Evolutionary conservation across 2,329 filamentous ascomycete species (phyloP).

Genomic region (Calonectria hongkongensis): DNA sequence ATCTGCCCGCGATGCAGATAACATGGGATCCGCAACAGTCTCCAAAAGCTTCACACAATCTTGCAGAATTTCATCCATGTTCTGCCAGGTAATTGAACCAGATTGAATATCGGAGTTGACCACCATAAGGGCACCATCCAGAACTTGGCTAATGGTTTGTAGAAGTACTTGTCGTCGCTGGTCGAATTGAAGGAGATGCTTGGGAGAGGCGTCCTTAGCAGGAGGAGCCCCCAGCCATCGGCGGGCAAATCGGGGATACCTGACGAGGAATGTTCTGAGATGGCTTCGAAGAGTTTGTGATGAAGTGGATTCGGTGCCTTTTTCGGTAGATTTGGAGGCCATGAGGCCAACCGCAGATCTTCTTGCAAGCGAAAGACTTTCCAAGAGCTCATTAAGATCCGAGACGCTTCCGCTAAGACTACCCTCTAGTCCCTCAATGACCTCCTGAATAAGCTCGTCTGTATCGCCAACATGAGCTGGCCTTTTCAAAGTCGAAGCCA

Average conservation of each 20-base stretch:
- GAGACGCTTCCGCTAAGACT: conserved; percentile 74
- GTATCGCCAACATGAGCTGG: conserved; percentile 60
- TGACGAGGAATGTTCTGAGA: conserved; percentile 74
- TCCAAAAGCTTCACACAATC: conserved; percentile 74
- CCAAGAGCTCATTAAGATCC: conserved; percentile 77
- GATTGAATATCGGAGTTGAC: conserved; percentile 72
- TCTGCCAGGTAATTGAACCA: conserved; percentile 70
- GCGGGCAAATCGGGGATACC: conserved; percentile 76
- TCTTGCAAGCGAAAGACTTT: conserved; percentile 73
- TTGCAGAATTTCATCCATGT: conserved; percentile 73
- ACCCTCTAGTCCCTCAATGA: conserved; percentile 74
- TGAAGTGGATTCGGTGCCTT: conserved; percentile 38
- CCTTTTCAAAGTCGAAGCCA: conserved; percentile 72
- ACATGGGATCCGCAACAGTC: conserved; percentile 65
- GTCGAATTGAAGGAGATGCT: conserved; percentile 77
- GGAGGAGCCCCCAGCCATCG: conserved; percentile 78
- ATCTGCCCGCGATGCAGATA: conserved; percentile 56
- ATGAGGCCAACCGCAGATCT: conserved; percentile 72
- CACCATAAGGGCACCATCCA: conserved; percentile 77
- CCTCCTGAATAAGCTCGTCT: conserved; percentile 66
- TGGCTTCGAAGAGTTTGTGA: conserved; percentile 56
- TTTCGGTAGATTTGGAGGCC: conserved; percentile 53
- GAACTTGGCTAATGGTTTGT: conserved; percentile 71
- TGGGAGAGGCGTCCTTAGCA: conserved; percentile 69
- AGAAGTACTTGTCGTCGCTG: conserved; percentile 73